These are phyloP conservation scores for Nymphaea thermarum DNA, from an alignment of 164 flowering plant species.

Conservation along the genomic window DNA sequence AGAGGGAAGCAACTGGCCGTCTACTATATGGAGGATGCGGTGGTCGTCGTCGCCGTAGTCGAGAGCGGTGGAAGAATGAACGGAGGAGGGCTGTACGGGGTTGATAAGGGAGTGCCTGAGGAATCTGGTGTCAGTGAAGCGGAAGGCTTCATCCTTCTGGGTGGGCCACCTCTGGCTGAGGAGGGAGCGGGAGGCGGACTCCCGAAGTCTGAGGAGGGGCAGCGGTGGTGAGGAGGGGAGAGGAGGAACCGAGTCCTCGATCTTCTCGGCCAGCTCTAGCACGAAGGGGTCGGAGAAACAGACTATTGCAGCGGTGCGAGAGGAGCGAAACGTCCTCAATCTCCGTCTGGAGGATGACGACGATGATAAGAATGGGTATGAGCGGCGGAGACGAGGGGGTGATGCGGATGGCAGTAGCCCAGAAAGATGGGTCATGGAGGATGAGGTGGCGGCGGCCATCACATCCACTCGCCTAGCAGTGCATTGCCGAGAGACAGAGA, in stretches of 20 bases:
- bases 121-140: slow-evolving; percentile 75
- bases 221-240: slow-evolving; percentile 15
- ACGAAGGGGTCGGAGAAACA: slow-evolving; percentile 65
- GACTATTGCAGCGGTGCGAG: neutral
- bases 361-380: too few relatives aligned
- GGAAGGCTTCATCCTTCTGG: slow-evolving; percentile 66
- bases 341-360: too few relatives aligned
- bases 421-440: too few relatives aligned
- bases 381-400: too few relatives aligned
- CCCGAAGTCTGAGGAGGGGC: slow-evolving; percentile 55
- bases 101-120: slow-evolving; percentile 38
- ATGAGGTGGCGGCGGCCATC: too few relatives aligned
- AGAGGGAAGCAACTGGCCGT: slow-evolving; percentile 6
- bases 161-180: slow-evolving; percentile 81
- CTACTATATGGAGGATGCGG: too few relatives aligned
- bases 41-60: too few relatives aligned
- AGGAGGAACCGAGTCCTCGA: slow-evolving; percentile 55
- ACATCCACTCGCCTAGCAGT: too few relatives aligned
- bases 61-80: slow-evolving; percentile 7
- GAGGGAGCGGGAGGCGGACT: slow-evolving; percentile 46
- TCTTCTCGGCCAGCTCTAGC: slow-evolving; percentile 72
- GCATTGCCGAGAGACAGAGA: too few relatives aligned
- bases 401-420: too few relatives aligned
- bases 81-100: slow-evolving; percentile 21
- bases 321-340: too few relatives aligned